phyloP scores from a whole-genome alignment of 371 early-diverging fungal genomes.

The Nematocida sp. region DNA sequence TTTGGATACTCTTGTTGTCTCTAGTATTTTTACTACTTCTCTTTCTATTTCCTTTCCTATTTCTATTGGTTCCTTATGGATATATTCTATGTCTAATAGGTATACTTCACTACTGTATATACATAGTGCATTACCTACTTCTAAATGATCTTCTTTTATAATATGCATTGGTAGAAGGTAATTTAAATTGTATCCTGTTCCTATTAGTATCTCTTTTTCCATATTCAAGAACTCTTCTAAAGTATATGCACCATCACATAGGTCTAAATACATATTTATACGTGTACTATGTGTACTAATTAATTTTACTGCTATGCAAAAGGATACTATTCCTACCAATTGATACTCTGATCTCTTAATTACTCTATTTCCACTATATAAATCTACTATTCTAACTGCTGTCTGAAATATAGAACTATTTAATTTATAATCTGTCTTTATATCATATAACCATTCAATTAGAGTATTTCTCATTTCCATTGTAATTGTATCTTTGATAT shows the following conservation, averaged over 20 bases:
- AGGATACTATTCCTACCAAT: conserved; percentile 55
- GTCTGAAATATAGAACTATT: conserved; percentile 45
- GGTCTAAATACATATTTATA: conserved; percentile 46
- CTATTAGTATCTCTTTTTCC: conserved; percentile 56
- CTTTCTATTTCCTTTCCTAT: conserved; percentile 27
- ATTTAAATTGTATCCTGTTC: conserved; percentile 23
- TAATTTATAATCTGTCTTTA: conserved; percentile 56
- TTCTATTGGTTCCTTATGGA: neutral
- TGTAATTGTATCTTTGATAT: neutral
- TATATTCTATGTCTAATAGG: conserved; percentile 16
- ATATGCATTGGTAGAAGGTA: conserved; percentile 43
- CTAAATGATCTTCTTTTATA: conserved; percentile 20
- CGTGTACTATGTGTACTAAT: conserved; percentile 40
- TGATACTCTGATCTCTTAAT: conserved; percentile 52
- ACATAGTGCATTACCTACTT: conserved; percentile 31
- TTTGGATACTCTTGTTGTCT: neutral
- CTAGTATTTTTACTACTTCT: neutral
- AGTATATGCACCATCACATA: conserved; percentile 56
- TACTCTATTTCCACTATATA: conserved; percentile 43
- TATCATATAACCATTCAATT: conserved; percentile 63
- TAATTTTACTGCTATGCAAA: conserved; percentile 60
- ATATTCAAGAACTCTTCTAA: conserved; percentile 53
- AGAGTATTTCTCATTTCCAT: conserved; percentile 54
- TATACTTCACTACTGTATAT: conserved; percentile 20
- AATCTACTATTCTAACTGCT: conserved; percentile 59